Evolutionary conservation across 306 rosid genomes (phyloP).

Genomic region (Prinsepia uniflora): DNA sequence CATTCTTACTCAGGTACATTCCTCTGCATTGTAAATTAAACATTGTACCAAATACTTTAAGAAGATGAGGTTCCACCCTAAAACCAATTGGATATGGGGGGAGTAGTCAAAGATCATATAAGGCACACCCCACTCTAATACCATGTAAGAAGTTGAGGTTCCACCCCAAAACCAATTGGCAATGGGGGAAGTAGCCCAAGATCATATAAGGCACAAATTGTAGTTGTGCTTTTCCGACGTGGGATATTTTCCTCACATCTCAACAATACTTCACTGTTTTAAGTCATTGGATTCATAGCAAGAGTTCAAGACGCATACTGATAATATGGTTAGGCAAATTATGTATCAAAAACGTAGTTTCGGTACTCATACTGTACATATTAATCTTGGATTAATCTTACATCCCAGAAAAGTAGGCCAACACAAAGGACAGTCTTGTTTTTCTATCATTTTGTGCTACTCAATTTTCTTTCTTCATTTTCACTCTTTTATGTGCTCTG

Average conservation of each 20-base stretch:
- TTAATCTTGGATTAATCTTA: not conserved
- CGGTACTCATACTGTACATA: not conserved
- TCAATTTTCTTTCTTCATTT: not conserved
- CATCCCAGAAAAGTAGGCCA: not conserved
- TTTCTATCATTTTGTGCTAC: not conserved
- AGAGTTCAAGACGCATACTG: not conserved
- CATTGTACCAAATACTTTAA: not conserved
- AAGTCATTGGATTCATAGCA: not conserved
- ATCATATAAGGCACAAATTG: no score
- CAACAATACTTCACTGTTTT: not conserved
- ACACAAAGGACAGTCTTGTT: not conserved
- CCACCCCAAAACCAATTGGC: no score
- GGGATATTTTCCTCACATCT: no score
- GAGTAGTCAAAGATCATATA: no score
- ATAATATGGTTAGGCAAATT: not conserved
- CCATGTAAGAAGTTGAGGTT: no score
- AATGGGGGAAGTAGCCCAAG: no score
- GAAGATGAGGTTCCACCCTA: no score
- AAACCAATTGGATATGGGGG: no score
- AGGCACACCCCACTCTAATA: no score
- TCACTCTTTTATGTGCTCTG: not conserved
- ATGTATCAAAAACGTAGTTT: not conserved
- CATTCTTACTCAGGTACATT: constrained; percentile 26
- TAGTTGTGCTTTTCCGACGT: no score
- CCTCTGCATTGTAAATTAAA: not conserved